phyloP scores from a whole-genome alignment of 148 eudicot genomes.

The Agrostemma githago region DNA sequence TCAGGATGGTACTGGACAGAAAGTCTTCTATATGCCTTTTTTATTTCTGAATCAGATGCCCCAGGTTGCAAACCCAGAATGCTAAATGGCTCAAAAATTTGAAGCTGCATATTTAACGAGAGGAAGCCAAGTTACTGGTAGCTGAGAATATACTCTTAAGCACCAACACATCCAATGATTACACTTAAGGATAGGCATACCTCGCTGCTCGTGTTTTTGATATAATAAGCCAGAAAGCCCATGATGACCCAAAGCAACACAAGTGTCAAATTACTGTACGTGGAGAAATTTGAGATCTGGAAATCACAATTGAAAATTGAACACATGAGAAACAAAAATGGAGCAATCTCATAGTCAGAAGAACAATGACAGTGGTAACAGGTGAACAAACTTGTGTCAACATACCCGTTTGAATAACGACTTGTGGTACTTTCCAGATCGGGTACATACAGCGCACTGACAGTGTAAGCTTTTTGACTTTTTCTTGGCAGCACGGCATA shows the following conservation, averaged over 20 bases:
- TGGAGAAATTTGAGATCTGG: conserved; percentile 71
- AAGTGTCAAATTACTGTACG: conserved; percentile 72
- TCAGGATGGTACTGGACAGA: conserved; percentile 95
- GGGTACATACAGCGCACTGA: conserved; percentile 67
- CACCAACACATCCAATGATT: background rate
- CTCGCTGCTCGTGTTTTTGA: conserved; percentile 72
- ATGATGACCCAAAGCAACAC: conserved; percentile 83
- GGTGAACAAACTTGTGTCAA: conserved; percentile 3
- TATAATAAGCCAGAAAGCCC: conserved; percentile 66
- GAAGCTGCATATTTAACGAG: conserved; percentile 39
- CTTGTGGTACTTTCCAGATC: conserved; percentile 82
- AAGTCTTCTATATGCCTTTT: conserved; percentile 89
- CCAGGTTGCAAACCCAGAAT: conserved; percentile 92
- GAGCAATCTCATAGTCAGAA: background rate
- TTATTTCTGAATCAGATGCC: conserved; percentile 75
- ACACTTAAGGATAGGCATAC: conserved; percentile 29
- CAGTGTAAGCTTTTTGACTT: conserved; percentile 65
- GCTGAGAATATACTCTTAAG: background rate
- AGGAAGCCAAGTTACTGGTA: background rate
- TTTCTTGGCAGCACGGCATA: conserved; percentile 68
- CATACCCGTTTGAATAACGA: conserved; percentile 62
- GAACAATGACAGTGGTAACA: background rate
- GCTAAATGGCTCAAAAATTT: conserved; percentile 84
- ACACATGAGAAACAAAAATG: background rate
- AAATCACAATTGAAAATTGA: conserved; percentile 9